phyloP scores from a whole-genome alignment of 345 rosid species.

The Eutrema heterophyllum region DNA sequence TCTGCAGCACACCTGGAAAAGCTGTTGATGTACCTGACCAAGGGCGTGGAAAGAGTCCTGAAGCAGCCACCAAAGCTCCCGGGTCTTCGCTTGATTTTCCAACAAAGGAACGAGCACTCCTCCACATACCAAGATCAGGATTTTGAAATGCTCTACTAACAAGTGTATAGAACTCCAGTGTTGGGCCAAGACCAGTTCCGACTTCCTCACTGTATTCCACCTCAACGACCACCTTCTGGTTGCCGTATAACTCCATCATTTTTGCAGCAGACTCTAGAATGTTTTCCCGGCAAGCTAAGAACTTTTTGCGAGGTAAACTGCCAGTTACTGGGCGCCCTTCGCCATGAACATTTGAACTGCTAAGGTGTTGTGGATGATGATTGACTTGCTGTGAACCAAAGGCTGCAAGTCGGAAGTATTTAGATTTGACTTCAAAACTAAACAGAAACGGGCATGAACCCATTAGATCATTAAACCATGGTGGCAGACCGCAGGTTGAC shows the following conservation, averaged over 20 bases:
- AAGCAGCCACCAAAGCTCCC: constrained; percentile 34
- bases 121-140: constrained; percentile 79
- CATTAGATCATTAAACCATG: constrained; percentile 85
- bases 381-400: constrained; percentile 56
- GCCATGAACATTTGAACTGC: constrained; percentile 40
- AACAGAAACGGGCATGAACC: constrained; percentile 83
- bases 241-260: constrained; percentile 71
- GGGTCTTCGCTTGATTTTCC: constrained; percentile 30
- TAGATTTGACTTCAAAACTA: constrained; percentile 74
- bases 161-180: constrained; percentile 85
- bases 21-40: constrained; percentile 45
- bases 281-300: constrained; percentile 63
- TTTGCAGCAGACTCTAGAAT: constrained; percentile 74
- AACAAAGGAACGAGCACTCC: constrained; percentile 48
- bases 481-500: constrained; percentile 68
- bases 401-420: constrained; percentile 76
- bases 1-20: constrained; percentile 48
- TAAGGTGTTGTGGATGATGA: constrained; percentile 34
- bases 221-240: constrained; percentile 61
- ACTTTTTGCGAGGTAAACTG: constrained; percentile 60
- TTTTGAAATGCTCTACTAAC: constrained; percentile 88
- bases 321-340: constrained; percentile 46
- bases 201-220: constrained; percentile 90
- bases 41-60: constrained; percentile 84
- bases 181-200: constrained; percentile 98